Evolutionary conservation across 495 filamentous ascomycete genomes (phyloP), one percentile per base, ranked within the genome.

Genomic region (Cudoniella acicularis): DNA sequence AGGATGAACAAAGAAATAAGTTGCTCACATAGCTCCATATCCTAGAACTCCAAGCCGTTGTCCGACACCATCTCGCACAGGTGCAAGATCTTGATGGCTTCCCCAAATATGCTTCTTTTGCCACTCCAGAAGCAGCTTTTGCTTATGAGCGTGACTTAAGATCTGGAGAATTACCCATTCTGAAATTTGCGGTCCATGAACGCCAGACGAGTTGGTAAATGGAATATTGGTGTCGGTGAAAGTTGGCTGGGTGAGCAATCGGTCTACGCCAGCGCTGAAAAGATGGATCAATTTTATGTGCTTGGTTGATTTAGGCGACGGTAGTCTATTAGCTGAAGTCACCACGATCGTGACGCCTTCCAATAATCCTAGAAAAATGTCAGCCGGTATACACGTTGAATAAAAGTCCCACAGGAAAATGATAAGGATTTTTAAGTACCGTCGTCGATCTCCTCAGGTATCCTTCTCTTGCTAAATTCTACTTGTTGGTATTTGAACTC

Each of bases 101-200:
- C 75, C 71, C 85, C 85, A 88, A 40, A 68, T 68, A 30, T 72
- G 75, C 49, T 75, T 57, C 55, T 79, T 79, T 69, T 83, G 79
- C 53, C 73, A 64, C 10, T 84, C 73, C 25, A 81, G 60, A 11
- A 60, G 52, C 27, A 46, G 63, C 70, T 64, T 70, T 74, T 75
- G 67, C 24, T 66, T 68, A 54, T 81, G 80, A 51, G 77, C 70
- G 62, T 76, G 73, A 24, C 71, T 70, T 4, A 83, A 70, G 57
- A 79, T 80, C 0, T 77, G 81, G 62, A 68, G 62, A 46, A 88
- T 70, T 27, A 84, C 73, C 88, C 89, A 95, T 76, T 96, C 91
- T 0, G 89, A 77, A 56, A 96, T 96, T 57, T 91, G 88, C 0
- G 92, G 90, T 64, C 87, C 88, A 63, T 92, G 88, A 50, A 94